Evolutionary conservation across 148 eudicot species (phyloP).

Genomic region (Amaranthus hypochondriacus): DNA sequence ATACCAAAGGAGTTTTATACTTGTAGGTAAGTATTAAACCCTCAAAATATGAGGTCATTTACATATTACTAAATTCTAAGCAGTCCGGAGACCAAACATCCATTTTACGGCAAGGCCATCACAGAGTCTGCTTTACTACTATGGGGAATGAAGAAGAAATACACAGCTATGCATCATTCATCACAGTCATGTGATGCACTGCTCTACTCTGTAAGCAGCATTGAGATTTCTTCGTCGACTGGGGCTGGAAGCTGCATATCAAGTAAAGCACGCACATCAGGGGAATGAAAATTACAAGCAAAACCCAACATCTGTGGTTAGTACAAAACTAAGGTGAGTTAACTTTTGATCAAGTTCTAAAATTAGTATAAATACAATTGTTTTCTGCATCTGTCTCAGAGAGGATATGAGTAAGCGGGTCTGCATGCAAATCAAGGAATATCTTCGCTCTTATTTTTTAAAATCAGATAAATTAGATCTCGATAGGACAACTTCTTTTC

Average conservation of each 20-base stretch:
- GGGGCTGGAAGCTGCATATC: slow-evolving; percentile 51
- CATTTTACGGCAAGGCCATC: slow-evolving; percentile 26
- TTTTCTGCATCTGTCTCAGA: not conserved
- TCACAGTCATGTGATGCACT: slow-evolving; percentile 1
- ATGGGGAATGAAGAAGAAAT: not conserved
- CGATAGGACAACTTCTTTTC: not conserved
- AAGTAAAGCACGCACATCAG: not conserved
- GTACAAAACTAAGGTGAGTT: not conserved
- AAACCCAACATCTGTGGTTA: not conserved
- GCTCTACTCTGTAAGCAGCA: slow-evolving; percentile 58
- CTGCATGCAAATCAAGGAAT: not conserved
- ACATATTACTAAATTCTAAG: slow-evolving; percentile 15
- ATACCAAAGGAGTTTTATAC: slow-evolving; percentile 10
- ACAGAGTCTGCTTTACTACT: slow-evolving; percentile 15
- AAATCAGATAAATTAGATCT: not conserved
- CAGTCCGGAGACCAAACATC: slow-evolving; percentile 28
- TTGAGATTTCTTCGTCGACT: slow-evolving; percentile 35
- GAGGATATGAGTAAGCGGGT: not conserved
- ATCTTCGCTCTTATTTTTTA: not conserved
- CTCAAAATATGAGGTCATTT: slow-evolving; percentile 13
- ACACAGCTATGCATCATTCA: not conserved
- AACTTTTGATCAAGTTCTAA: not conserved
- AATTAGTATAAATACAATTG: not conserved
- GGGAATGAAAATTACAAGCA: not conserved
- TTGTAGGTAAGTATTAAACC: slow-evolving; percentile 3